These are phyloP conservation scores for Chaetomiaceae sp. DNA, from an alignment of 2,329 filamentous ascomycete genomes.

Conservation along the genomic window DNA sequence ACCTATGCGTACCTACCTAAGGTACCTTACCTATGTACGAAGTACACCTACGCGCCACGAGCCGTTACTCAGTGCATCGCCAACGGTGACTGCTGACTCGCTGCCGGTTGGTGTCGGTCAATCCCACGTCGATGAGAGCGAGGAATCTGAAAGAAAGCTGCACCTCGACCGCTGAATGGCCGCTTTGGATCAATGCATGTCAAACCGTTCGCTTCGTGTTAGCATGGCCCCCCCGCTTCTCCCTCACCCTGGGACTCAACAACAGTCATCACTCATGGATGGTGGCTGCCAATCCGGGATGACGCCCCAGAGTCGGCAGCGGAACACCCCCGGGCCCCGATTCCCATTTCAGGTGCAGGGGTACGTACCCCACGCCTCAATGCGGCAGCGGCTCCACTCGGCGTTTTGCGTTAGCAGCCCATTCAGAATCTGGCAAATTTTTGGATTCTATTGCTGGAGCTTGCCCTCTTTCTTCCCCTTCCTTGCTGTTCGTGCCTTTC, in stretches of 20 bases:
- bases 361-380: slow-evolving; percentile 8
- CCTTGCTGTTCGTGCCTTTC: no score
- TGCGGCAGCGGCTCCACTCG: slow-evolving; percentile 8
- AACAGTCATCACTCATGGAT: neutral
- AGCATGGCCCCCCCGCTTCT: neutral
- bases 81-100: neutral
- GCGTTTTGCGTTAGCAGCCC: slow-evolving; percentile 15
- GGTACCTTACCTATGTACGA: no score
- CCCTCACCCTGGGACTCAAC: neutral
- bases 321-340: neutral
- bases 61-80: no score
- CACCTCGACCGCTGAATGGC: no score
- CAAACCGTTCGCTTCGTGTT: no score
- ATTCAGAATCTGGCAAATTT: slow-evolving; percentile 10
- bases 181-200: no score
- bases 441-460: slow-evolving; percentile 12
- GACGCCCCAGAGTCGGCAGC: slow-evolving; percentile 1
- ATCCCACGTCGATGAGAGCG: neutral
- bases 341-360: neutral
- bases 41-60: no score
- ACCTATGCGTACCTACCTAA: no score
- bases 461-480: neutral
- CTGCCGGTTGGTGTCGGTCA: neutral
- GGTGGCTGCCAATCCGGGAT: neutral
- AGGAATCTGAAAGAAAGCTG: neutral